Base-by-base conservation (phyloP, 225 moss, liverwort and hornwort species). In the Physcomitrellopsis africana region DNA sequence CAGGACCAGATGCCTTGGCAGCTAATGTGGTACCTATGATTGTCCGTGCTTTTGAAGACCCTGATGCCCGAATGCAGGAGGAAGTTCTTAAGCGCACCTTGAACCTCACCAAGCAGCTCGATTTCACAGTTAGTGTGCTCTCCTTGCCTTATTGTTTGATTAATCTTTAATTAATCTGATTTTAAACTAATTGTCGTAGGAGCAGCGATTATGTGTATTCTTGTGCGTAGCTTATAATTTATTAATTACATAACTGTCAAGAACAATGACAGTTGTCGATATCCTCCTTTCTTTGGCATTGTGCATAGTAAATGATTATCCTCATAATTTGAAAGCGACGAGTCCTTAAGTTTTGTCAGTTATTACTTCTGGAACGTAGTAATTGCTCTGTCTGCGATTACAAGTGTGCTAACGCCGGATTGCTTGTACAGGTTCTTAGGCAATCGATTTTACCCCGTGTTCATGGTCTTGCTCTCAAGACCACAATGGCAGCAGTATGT, bases 31-130 rank as follows among this genome's bases (percentile, higher is more conserved):
- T 96, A 81, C 96, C 96, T 32, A 96, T 96, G 96, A 88, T 96
- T 70, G 89, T 96, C 3, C 94, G 96, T 61, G 96, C 96, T 64
- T 96, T 92, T 73, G 96, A 96, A 81, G 94, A 96, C 79, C 92
- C 94, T 73, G 96, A 96, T 87, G 96, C 91, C 48, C 91, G 94
- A 60, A 96, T 96, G 96, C 96, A 96, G 76, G 96, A 96, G 84
- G 96, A 96, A 86, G 94, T 96, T 27, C 62, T 96, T 73, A 85
- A 94, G 73, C 91, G 94, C 70, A 96, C 96, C 49, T 82, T 96
- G 73, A 51, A 91, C 41, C 89, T 96, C 45, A 96, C 96, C 65
- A 96, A 94, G 70, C 96, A 96, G 80, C 85, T 96, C 77, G 96
- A 96, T 79, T 96, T 96, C 71, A 89, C 94, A 84, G 94, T 92